Conservation (phyloP, 73 alveolate species). For the Tetrahymena elliotti region DNA sequence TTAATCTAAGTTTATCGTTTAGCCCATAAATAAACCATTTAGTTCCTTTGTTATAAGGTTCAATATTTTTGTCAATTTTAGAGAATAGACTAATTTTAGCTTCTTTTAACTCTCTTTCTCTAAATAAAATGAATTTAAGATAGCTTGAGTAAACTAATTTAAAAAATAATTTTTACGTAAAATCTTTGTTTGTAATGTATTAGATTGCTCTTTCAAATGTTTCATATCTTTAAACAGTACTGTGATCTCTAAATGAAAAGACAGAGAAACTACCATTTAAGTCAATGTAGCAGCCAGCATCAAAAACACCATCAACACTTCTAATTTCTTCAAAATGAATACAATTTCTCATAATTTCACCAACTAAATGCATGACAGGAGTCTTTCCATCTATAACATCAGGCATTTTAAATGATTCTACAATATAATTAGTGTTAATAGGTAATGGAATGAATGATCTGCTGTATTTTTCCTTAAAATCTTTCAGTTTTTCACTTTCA, state of each 20-base stretch:
- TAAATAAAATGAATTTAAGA: neutral
- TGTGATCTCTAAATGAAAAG: slow-evolving; percentile 60
- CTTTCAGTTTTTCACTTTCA: slow-evolving; percentile 2
- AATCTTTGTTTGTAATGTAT: neutral
- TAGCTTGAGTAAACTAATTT: neutral
- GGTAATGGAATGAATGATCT: slow-evolving; percentile 55
- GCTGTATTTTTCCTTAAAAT: slow-evolving; percentile 21
- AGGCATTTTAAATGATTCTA: slow-evolving; percentile 44
- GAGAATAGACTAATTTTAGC: neutral
- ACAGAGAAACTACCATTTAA: slow-evolving; percentile 46
- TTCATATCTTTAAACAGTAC: neutral
- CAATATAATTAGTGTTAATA: slow-evolving; percentile 43
- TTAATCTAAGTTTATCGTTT: neutral
- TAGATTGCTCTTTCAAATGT: neutral
- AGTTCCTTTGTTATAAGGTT: neutral
- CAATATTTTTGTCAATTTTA: neutral
- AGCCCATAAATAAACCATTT: neutral
- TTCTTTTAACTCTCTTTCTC: neutral
- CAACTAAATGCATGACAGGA: slow-evolving; percentile 35
- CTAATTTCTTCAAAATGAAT: slow-evolving; percentile 43
- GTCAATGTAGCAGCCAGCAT: slow-evolving; percentile 52
- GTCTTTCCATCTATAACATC: slow-evolving; percentile 18
- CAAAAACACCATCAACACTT: slow-evolving; percentile 68
- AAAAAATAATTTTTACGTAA: neutral
- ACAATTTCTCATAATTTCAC: slow-evolving; percentile 40